phyloP scores from a whole-genome alignment of 1,284 basidiomycete species.

The Ustilago esculenta region DNA sequence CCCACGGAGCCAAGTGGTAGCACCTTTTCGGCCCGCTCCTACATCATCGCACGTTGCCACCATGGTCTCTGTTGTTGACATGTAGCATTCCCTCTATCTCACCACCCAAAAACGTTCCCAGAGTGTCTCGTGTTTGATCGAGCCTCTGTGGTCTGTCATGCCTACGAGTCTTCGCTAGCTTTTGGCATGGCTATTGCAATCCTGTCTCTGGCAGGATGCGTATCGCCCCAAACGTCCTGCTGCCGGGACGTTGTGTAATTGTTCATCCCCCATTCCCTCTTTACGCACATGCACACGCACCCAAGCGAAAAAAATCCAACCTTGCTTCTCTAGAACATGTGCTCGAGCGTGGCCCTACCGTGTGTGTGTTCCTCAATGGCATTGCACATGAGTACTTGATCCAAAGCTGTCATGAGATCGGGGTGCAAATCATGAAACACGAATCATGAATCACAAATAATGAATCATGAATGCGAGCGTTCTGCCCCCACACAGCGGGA shows the following conservation, averaged over 20 bases:
- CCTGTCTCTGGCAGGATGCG: not conserved
- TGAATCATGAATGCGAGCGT: too few species aligned
- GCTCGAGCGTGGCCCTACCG: not conserved
- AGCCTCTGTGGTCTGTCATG: constrained; percentile 19
- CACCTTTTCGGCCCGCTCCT: constrained; percentile 7
- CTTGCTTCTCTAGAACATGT: constrained; percentile 42
- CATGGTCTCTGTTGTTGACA: constrained; percentile 4
- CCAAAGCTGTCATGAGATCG: too few species aligned
- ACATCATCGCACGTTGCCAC: not conserved
- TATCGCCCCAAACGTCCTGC: constrained; percentile 9
- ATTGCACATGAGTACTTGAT: not conserved
- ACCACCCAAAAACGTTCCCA: constrained; percentile 20
- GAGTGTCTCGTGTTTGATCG: not conserved
- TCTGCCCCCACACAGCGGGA: too few species aligned
- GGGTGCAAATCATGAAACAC: too few species aligned
- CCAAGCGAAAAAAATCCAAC: constrained; percentile 31
- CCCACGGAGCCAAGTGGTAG: constrained; percentile 5
- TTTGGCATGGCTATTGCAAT: constrained; percentile 14
- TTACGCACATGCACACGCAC: constrained; percentile 27
- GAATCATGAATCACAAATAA: too few species aligned
- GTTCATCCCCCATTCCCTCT: constrained; percentile 16
- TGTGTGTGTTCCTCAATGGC: not conserved
- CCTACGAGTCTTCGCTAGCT: constrained; percentile 13
- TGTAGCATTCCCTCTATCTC: constrained; percentile 8
- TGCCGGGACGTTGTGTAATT: constrained; percentile 37